These are phyloP conservation scores for Yarrowia sp. DNA, from an alignment of 805 yeast species.

Conservation along the genomic window DNA sequence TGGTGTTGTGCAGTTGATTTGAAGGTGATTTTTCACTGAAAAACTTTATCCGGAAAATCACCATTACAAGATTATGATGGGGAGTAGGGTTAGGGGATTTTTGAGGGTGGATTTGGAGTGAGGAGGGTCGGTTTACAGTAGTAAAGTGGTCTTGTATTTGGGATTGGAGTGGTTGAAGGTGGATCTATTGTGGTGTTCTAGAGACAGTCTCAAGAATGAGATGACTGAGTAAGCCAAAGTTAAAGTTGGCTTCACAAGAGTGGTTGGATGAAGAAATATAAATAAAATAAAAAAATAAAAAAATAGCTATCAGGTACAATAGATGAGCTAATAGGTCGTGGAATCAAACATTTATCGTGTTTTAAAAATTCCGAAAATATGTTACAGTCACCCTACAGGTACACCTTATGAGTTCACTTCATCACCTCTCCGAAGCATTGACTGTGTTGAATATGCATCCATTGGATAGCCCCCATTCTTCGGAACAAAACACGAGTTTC, in stretches of 20 bases:
- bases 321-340: too few species aligned
- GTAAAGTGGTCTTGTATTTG: not conserved
- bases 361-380: too few species aligned
- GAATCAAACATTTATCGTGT: too few species aligned
- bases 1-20: not conserved
- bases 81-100: not conserved
- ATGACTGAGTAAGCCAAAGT: not conserved
- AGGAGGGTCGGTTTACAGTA: not conserved
- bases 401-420: too few species aligned
- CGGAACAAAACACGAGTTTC: too few species aligned
- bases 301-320: too few species aligned
- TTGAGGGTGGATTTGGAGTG: not conserved
- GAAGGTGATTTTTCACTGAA: not conserved
- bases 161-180: not conserved
- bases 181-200: not conserved
- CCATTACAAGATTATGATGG: too few species aligned
- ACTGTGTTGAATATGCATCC: too few species aligned
- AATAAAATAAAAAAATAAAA: too few species aligned
- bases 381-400: too few species aligned
- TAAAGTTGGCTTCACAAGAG: not conserved
- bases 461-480: too few species aligned
- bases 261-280: not conserved
- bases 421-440: too few species aligned
- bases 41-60: constrained; percentile 12
- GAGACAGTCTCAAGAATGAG: not conserved